Percentiles rank a stretch among this genome's conserved stretches.
These are phyloP conservation scores for Populus deltoides DNA, from an alignment of 345 rosid species.

Conservation along the genomic window DNA sequence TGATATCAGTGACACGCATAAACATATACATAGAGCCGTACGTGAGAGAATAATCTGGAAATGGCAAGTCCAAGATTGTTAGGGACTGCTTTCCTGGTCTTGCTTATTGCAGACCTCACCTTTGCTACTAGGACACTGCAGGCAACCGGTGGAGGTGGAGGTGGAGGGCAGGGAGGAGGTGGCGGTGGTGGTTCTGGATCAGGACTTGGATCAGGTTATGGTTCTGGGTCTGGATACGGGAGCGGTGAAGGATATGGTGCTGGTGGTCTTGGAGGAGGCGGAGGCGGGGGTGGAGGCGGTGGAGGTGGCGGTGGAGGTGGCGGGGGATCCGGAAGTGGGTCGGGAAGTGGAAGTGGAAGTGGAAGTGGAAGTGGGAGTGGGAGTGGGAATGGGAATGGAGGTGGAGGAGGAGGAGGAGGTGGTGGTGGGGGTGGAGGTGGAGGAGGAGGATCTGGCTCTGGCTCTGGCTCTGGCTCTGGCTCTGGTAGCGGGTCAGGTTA, in stretches of 20 bases:
- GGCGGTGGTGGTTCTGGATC: constrained; percentile 26
- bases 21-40: not conserved
- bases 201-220: constrained; percentile 26
- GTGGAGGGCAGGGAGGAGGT: constrained; percentile 45
- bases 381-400: not conserved
- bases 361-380: not conserved
- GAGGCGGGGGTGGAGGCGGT: not conserved
- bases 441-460: constrained; percentile 18
- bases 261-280: no score
- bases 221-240: constrained; percentile 28
- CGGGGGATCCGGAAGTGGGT: constrained; percentile 30
- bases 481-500: constrained; percentile 8
- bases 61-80: constrained; percentile 32
- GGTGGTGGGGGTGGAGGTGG: constrained; percentile 15
- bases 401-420: not conserved
- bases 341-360: constrained; percentile 21
- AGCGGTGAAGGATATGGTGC: no score
- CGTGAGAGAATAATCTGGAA: not conserved
- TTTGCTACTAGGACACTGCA: constrained; percentile 42
- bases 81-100: constrained; percentile 38
- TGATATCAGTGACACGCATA: no score
- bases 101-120: constrained; percentile 43
- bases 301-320: not conserved
- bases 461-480: constrained; percentile 16
- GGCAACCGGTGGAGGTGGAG: constrained; percentile 23